Percentiles rank a stretch among this genome's conserved stretches.
These are phyloP conservation scores for Eimeria sp. DNA, from an alignment of 169 alveolate genomes.

Conservation along the genomic window DNA sequence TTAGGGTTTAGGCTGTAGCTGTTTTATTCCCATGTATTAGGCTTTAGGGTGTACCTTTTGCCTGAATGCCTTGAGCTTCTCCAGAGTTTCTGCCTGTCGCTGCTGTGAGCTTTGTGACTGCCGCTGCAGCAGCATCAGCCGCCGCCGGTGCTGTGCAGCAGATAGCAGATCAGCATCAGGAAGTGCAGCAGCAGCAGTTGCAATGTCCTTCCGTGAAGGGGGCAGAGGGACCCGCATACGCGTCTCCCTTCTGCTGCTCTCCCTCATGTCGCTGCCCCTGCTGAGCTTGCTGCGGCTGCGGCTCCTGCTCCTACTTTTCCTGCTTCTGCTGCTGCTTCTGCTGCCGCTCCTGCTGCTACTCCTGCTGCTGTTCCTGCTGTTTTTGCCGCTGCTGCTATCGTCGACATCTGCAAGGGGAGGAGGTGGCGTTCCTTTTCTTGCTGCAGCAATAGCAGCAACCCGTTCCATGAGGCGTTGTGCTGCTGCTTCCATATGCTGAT, in stretches of 20 bases:
- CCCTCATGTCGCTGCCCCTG: not conserved
- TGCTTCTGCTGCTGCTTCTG: not conserved
- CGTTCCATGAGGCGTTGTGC: constrained; percentile 44
- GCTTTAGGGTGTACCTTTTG: constrained; percentile 36
- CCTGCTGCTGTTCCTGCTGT: not conserved
- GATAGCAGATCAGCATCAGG: constrained; percentile 55
- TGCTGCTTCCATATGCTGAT: constrained; percentile 26
- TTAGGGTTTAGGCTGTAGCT: not conserved
- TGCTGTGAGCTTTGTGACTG: not conserved
- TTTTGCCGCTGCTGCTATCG: constrained; percentile 16
- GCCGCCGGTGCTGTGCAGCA: constrained; percentile 63
- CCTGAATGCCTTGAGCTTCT: constrained; percentile 63
- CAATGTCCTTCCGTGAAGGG: constrained; percentile 32
- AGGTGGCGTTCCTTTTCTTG: not conserved
- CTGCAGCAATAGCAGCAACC: constrained; percentile 23
- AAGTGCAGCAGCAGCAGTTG: constrained; percentile 65
- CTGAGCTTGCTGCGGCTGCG: not conserved
- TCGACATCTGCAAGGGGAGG: not conserved
- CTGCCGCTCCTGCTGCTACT: constrained; percentile 35
- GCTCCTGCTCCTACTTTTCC: constrained; percentile 23
- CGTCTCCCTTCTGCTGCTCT: not conserved
- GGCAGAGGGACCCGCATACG: not conserved
- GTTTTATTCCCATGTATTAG: not conserved
- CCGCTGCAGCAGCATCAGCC: constrained; percentile 42
- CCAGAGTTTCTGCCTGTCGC: constrained; percentile 52